Percentiles rank a stretch among this genome's conserved stretches.
phyloP scores from a whole-genome alignment of 352 stramenopile species.

The Hyphochytrium catenoides region DNA sequence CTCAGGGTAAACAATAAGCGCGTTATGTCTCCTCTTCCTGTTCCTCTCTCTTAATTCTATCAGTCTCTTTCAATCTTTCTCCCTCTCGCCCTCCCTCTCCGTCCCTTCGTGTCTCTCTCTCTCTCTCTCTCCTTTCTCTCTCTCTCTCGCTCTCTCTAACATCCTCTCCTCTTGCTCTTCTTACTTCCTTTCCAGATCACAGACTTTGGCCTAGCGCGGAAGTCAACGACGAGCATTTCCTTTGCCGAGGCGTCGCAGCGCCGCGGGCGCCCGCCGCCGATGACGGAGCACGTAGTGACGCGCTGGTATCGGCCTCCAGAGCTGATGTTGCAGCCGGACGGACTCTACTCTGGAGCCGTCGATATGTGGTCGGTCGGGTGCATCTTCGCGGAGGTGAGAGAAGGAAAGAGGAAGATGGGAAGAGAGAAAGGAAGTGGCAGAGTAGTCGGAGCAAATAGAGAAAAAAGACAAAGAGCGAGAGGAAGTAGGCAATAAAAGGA shows the following conservation, averaged over 20 bases:
- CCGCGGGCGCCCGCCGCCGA: conserved; percentile 30
- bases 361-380: conserved; percentile 74
- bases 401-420: too few relatives aligned
- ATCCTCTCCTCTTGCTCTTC: background rate
- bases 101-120: background rate
- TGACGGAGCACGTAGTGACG: conserved; percentile 62
- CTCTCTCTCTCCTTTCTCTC: too few relatives aligned
- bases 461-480: too few relatives aligned
- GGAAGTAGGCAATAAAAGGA: too few relatives aligned
- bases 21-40: conserved; percentile 1
- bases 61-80: background rate
- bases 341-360: conserved; percentile 42
- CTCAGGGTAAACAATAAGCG: conserved; percentile 19
- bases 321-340: conserved; percentile 54
- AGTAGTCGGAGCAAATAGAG: too few relatives aligned
- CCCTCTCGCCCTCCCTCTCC: background rate
- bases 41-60: background rate
- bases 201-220: conserved; percentile 75
- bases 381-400: conserved; percentile 36
- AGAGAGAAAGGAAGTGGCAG: too few relatives aligned
- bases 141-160: too few relatives aligned
- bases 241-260: too few relatives aligned
- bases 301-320: conserved; percentile 53
- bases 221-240: too few relatives aligned
- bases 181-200: conserved; percentile 33